Evolutionary conservation across 495 filamentous ascomycete species (phyloP).

Genomic region (Extremus antarcticus): DNA sequence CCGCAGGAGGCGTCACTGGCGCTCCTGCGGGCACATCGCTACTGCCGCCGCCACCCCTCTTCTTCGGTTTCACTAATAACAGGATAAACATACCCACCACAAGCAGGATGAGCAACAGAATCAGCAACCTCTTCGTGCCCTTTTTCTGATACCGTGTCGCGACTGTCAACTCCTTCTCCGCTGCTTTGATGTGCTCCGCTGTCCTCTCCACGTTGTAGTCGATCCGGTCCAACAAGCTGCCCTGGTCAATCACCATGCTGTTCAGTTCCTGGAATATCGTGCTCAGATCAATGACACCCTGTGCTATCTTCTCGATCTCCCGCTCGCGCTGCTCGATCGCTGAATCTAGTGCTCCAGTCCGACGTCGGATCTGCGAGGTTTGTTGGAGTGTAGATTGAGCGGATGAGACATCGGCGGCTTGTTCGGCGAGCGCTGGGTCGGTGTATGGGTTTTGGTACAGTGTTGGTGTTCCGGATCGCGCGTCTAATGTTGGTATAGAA

Average conservation of each 20-base stretch:
- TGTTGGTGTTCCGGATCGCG: constrained; percentile 50
- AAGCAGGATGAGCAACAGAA: constrained; percentile 72
- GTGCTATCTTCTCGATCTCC: constrained; percentile 96
- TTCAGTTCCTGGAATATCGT: constrained; percentile 96
- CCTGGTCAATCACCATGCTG: constrained; percentile 95
- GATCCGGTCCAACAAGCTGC: constrained; percentile 92
- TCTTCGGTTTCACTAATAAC: constrained; percentile 67
- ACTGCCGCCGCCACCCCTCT: constrained; percentile 4
- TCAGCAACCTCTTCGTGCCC: constrained; percentile 80
- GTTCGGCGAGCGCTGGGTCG: constrained; percentile 77
- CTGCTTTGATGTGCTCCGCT: constrained; percentile 76
- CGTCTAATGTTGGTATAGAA: constrained; percentile 39
- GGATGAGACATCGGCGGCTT: constrained; percentile 81
- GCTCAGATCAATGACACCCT: constrained; percentile 91
- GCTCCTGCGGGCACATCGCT: neutral
- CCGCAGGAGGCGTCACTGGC: constrained; percentile 3
- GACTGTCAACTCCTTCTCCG: constrained; percentile 81
- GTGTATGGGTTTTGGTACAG: constrained; percentile 45
- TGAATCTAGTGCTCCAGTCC: constrained; percentile 65
- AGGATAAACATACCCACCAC: constrained; percentile 81
- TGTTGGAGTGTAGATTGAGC: constrained; percentile 81
- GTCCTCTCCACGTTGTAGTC: constrained; percentile 97
- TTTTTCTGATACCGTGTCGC: constrained; percentile 79
- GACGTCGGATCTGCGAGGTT: constrained; percentile 50
- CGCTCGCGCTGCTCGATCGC: constrained; percentile 84